Evolutionary conservation across 1,284 basidiomycete species (phyloP).

Genomic region (Trametes sp.): DNA sequence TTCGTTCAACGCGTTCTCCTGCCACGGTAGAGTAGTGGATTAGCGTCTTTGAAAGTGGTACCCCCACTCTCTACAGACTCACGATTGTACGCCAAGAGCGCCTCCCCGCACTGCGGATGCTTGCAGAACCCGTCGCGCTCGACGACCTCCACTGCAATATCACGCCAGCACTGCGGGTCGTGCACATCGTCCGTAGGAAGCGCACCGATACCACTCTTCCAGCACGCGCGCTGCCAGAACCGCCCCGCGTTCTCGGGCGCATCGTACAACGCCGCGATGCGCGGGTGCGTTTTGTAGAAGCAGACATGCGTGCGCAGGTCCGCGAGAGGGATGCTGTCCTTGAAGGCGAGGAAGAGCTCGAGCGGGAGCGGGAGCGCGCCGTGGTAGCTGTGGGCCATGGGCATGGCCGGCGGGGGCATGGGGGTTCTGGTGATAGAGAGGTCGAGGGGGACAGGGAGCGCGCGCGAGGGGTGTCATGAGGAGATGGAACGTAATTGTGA

Average conservation of each 20-base stretch:
- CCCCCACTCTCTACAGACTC: background rate
- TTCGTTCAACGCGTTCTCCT: background rate
- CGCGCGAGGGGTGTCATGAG: background rate
- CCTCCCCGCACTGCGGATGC: constrained; percentile 8
- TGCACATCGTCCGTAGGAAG: background rate
- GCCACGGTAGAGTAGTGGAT: background rate
- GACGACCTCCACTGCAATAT: constrained; percentile 17
- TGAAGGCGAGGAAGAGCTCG: constrained; percentile 22
- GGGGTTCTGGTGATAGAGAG: background rate
- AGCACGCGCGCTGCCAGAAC: constrained; percentile 19
- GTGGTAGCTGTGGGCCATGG: background rate
- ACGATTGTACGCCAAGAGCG: constrained; percentile 11
- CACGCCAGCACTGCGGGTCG: constrained; percentile 8
- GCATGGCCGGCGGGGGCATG: background rate
- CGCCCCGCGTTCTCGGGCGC: background rate
- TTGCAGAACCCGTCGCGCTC: constrained; percentile 8
- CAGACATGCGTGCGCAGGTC: constrained; percentile 28
- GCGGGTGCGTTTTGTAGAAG: constrained; percentile 7
- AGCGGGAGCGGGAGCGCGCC: constrained; percentile 9
- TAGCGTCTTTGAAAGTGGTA: background rate
- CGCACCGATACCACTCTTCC: constrained; percentile 11
- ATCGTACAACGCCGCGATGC: constrained; percentile 9
- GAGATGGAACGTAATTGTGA: background rate
- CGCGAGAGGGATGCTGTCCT: constrained; percentile 5
- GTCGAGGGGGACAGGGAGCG: background rate